phyloP scores from a whole-genome alignment of 2,329 filamentous ascomycete species.

The Pezicula rhizophila region DNA sequence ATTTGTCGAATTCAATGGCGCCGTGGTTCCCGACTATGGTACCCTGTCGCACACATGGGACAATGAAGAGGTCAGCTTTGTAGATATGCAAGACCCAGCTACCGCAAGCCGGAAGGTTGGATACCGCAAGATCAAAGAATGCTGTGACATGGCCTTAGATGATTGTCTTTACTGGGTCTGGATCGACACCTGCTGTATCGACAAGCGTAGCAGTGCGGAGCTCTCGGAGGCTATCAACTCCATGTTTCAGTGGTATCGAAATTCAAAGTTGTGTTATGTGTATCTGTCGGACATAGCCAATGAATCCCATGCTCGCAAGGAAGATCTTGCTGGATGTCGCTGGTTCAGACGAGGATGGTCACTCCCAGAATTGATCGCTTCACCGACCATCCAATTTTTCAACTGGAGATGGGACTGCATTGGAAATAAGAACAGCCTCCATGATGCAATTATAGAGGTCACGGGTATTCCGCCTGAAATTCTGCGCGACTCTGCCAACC shows the following conservation, averaged over 20 bases:
- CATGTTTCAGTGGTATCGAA: constrained; percentile 7
- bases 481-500: not conserved
- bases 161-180: not conserved
- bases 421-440: not conserved
- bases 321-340: not conserved
- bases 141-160: not conserved
- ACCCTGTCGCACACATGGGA: too few relatives aligned
- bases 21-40: too few relatives aligned
- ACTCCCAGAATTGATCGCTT: not conserved
- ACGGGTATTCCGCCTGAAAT: constrained; percentile 1
- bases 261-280: constrained; percentile 5
- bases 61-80: too few relatives aligned
- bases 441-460: not conserved
- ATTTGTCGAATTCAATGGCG: too few relatives aligned
- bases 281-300: constrained; percentile 1
- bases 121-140: not conserved
- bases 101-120: not conserved
- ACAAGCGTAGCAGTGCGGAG: constrained; percentile 6
- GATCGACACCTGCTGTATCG: constrained; percentile 8
- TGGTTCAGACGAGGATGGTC: constrained; percentile 3
- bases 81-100: not conserved
- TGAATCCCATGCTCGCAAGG: too few relatives aligned
- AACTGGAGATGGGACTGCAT: not conserved
- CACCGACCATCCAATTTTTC: not conserved
- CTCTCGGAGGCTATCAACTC: not conserved